Conservation (phyloP, 108 stramenopile genomes). For the Fragilariopsis cylindrus region DNA sequence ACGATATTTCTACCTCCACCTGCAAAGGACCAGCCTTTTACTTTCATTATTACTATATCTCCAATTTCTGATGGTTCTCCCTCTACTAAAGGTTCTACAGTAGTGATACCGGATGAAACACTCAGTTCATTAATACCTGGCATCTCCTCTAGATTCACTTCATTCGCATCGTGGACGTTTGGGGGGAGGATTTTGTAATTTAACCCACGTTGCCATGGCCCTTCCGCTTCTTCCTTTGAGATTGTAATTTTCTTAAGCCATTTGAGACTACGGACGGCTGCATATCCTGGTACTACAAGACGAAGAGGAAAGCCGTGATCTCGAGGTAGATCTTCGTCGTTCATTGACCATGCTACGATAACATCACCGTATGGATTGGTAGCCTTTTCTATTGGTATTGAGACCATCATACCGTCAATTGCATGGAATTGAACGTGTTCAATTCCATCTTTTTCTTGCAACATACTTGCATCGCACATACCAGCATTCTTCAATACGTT, state of each 20-base stretch:
- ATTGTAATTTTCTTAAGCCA: slow-evolving; percentile 78
- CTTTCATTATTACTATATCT: slow-evolving; percentile 59
- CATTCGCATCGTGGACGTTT: slow-evolving; percentile 62
- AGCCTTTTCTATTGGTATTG: slow-evolving; percentile 87
- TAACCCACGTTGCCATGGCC: slow-evolving; percentile 83
- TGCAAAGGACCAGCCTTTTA: slow-evolving; percentile 82
- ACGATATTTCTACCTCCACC: slow-evolving; percentile 89
- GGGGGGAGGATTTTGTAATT: slow-evolving; percentile 89
- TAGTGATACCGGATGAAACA: slow-evolving; percentile 81
- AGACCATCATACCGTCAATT: slow-evolving; percentile 82
- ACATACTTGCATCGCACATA: slow-evolving; percentile 56
- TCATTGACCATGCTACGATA: slow-evolving; percentile 96
- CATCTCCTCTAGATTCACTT: slow-evolving; percentile 68
- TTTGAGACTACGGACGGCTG: slow-evolving; percentile 81
- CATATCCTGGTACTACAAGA: slow-evolving; percentile 94
- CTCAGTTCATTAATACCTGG: slow-evolving; percentile 71
- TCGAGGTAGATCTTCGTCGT: slow-evolving; percentile 84
- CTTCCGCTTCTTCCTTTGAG: slow-evolving; percentile 64
- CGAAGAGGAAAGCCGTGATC: slow-evolving; percentile 97
- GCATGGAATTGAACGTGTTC: slow-evolving; percentile 85
- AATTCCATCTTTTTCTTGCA: slow-evolving; percentile 38
- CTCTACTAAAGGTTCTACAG: slow-evolving; percentile 29
- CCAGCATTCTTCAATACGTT: slow-evolving; percentile 82
- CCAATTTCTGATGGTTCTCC: slow-evolving; percentile 51
- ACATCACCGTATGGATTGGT: slow-evolving; percentile 86